phyloP scores from a whole-genome alignment of 2,329 filamentous ascomycete genomes.

The Phyllosticta ampelicida region DNA sequence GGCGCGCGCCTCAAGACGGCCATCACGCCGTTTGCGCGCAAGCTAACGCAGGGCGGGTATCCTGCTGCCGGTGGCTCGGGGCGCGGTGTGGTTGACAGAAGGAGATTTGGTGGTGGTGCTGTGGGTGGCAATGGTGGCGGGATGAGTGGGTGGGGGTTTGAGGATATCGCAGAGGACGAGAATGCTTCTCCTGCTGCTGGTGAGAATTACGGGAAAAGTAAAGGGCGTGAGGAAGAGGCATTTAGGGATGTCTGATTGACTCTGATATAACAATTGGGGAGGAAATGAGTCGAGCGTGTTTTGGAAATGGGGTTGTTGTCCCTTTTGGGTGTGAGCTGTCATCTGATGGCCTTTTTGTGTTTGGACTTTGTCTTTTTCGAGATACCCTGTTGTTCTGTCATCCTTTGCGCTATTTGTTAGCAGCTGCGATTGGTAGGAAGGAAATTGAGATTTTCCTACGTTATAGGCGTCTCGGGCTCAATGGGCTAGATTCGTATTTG shows the following conservation, averaged over 20 bases:
- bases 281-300: too few species aligned
- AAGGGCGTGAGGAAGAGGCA: not conserved
- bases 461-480: too few species aligned
- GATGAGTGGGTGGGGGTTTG: not conserved
- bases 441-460: too few species aligned
- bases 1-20: conserved; percentile 19
- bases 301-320: too few species aligned
- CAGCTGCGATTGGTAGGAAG: too few species aligned
- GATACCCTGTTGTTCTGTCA: not conserved
- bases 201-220: not conserved
- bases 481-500: too few species aligned
- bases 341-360: not conserved
- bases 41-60: conserved; percentile 24
- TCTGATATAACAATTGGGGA: not conserved
- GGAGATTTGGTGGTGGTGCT: not conserved
- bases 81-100: not conserved
- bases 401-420: not conserved
- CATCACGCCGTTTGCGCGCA: conserved; percentile 29
- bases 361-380: not conserved
- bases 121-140: not conserved
- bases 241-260: not conserved
- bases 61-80: not conserved
- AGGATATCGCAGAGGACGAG: not conserved
- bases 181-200: not conserved
- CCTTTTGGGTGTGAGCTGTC: not conserved